Evolutionary conservation across 1,284 basidiomycete species (phyloP).

Genomic region (Albatrellus sp.): DNA sequence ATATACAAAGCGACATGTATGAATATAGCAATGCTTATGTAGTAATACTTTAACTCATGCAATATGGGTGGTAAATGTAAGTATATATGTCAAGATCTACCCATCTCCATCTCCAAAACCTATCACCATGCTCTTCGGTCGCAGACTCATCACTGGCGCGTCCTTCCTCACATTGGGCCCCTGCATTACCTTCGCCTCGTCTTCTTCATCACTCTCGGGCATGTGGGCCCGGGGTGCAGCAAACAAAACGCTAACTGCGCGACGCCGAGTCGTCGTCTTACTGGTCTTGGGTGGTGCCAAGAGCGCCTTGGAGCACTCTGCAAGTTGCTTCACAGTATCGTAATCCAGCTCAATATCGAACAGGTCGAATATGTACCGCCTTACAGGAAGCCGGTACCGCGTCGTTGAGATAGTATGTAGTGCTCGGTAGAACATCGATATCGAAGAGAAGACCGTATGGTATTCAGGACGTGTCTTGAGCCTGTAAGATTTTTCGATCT

Average conservation of each 20-base stretch:
- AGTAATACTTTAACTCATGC: too few species aligned
- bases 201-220: slow-evolving; percentile 55
- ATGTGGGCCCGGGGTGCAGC: slow-evolving; percentile 16
- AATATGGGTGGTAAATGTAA: background rate
- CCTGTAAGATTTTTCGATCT: slow-evolving; percentile 25
- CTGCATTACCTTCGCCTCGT: slow-evolving; percentile 22
- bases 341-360: slow-evolving; percentile 74
- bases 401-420: slow-evolving; percentile 79
- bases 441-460: slow-evolving; percentile 65
- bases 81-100: background rate
- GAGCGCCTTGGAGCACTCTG: slow-evolving; percentile 35
- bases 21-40: too few species aligned
- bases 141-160: slow-evolving; percentile 39
- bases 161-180: slow-evolving; percentile 15
- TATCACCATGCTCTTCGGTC: slow-evolving; percentile 45
- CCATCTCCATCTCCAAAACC: slow-evolving; percentile 30
- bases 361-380: slow-evolving; percentile 85
- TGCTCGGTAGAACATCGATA: slow-evolving; percentile 72
- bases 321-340: slow-evolving; percentile 39
- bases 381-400: slow-evolving; percentile 81
- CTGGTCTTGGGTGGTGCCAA: slow-evolving; percentile 15
- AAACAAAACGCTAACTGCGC: slow-evolving; percentile 12
- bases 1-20: too few species aligned
- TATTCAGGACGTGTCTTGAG: slow-evolving; percentile 75
- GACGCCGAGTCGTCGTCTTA: slow-evolving; percentile 3